Base-by-base conservation (phyloP, 2,329 filamentous ascomycete genomes). In the Fusarium veterinarium region DNA sequence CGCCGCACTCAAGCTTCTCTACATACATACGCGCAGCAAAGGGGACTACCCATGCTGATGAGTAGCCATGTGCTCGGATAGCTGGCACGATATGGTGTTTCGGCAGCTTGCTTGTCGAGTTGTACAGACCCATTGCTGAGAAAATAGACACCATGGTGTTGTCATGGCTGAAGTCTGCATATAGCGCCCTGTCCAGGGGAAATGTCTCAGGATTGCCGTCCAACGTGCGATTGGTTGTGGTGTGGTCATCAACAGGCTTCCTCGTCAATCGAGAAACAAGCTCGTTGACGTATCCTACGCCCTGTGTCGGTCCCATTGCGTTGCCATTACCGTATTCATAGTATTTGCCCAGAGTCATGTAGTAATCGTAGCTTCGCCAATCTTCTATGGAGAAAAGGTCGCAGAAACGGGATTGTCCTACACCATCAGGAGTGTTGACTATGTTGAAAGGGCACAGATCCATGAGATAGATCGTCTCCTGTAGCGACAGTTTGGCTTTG, bases 151-250 rank as follows among this genome's bases (percentile, higher is more conserved):
- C 90, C 90, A 98, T 94, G 78, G 92, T 91, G 80, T 97, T 97
- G 82, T 98, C 95, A 81, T 98, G 95, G 71, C 91, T 93, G 79
- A 98, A 97, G 81, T 98, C 95, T 1, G 94, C 95, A 78, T 97
- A 98, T 3, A 97, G 83, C 16, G 83, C 83, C 46, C 84, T 82
- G 69, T 88, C 86, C 0, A 97, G 83, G 0, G 95, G 95, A 77
- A 97, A 98, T 0, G 93, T 95, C 11, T 81, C 79, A 1, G 87
- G 83, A 64, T 90, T 85, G 9, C 83, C 83, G 79, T 97, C 93
- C 0, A 97, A 86, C 0, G 95, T 97, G 40, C 83, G 85, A 81
- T 98, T 97, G 10, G 91, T 94, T 60, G 86, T 90, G 1, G 94
- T 97, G 64, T 89, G 82, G 79, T 97, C 94, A 1, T 86, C 75